Evolutionary conservation across 257 asterid genomes (phyloP).

Genomic region (Lycium barbarum): DNA sequence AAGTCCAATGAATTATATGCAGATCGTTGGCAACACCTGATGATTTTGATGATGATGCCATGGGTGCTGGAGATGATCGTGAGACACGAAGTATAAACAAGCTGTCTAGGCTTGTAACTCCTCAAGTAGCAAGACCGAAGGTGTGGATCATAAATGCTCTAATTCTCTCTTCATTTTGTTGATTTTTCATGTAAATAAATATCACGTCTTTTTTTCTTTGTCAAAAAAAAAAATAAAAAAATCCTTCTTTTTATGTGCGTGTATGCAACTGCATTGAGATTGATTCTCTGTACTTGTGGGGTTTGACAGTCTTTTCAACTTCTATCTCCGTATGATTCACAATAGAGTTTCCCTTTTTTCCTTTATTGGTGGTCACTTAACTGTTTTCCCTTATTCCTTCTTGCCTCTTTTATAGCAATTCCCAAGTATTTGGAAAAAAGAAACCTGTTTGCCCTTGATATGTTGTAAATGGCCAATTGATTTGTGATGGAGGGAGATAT

Average conservation of each 20-base stretch:
- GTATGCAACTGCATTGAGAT: slow-evolving; percentile 22
- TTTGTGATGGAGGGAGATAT: not conserved
- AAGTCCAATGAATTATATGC: slow-evolving; percentile 33
- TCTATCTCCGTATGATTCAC: not conserved
- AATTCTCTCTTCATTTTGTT: not conserved
- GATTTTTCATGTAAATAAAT: not conserved
- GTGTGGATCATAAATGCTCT: slow-evolving; percentile 37
- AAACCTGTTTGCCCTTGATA: slow-evolving; percentile 8
- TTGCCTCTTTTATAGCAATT: slow-evolving; percentile 5
- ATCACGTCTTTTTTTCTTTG: not conserved
- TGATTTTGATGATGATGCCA: slow-evolving; percentile 87
- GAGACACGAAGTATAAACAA: slow-evolving; percentile 45
- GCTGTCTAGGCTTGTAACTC: slow-evolving; percentile 51
- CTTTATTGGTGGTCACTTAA: not conserved
- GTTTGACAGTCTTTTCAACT: slow-evolving; percentile 1
- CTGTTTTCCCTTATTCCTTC: not conserved
- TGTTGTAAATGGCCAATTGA: not conserved
- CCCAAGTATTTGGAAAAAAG: not conserved
- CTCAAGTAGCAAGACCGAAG: slow-evolving; percentile 58
- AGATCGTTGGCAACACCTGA: slow-evolving; percentile 85
- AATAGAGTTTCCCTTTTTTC: not conserved
- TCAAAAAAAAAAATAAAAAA: no score
- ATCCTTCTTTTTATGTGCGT: not conserved
- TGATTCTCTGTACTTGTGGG: not conserved
- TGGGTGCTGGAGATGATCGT: slow-evolving; percentile 48